These are phyloP conservation scores for Cladophialophora yegresii DNA, from an alignment of 2,329 filamentous ascomycete genomes.

Conservation along the genomic window DNA sequence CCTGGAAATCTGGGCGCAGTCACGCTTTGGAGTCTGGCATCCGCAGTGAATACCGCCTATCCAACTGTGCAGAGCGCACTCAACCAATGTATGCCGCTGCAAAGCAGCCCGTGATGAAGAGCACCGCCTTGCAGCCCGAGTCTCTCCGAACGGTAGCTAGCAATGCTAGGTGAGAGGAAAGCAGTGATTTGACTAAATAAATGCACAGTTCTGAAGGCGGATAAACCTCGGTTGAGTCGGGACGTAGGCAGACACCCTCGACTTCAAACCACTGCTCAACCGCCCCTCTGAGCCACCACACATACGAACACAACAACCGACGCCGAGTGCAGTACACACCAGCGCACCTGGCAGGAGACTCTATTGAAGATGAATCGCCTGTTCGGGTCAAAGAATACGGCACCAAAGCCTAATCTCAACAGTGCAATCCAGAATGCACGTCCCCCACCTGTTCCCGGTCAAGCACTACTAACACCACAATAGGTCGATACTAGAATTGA, in stretches of 20 bases:
- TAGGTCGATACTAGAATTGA: slow-evolving; percentile 79
- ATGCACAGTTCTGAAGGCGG: neutral
- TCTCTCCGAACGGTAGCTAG: neutral
- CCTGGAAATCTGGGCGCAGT: neutral
- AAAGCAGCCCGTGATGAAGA: neutral
- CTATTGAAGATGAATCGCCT: slow-evolving; percentile 62
- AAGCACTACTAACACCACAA: slow-evolving; percentile 6
- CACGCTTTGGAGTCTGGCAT: neutral
- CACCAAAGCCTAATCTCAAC: slow-evolving; percentile 85
- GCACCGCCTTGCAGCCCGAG: neutral
- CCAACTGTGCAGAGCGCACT: neutral
- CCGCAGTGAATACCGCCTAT: neutral
- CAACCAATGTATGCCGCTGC: neutral
- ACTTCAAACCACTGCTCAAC: neutral
- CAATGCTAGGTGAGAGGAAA: neutral
- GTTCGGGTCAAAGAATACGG: slow-evolving; percentile 83
- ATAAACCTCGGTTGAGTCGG: neutral
- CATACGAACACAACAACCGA: neutral
- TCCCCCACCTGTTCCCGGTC: slow-evolving; percentile 16
- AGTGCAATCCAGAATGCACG: slow-evolving; percentile 77
- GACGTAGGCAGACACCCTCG: neutral
- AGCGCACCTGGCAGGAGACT: neutral
- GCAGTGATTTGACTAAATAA: neutral
- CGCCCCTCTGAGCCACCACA: neutral
- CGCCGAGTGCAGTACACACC: neutral